Percentiles rank a stretch among this genome's conserved stretches.
These are phyloP conservation scores for Citrus maxima DNA, from an alignment of 345 rosid genomes.

Conservation along the genomic window DNA sequence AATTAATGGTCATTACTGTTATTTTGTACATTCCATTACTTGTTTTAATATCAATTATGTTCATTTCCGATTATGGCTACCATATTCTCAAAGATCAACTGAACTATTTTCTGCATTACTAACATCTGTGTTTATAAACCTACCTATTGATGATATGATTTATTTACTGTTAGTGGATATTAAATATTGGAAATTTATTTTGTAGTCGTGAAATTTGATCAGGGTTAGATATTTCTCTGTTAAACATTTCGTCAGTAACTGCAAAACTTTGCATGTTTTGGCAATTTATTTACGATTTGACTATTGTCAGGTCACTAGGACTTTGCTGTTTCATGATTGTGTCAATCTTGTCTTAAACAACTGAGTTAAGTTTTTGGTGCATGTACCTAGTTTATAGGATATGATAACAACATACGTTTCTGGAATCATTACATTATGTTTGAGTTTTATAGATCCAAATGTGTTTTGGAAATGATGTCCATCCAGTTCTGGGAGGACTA, in stretches of 20 bases:
- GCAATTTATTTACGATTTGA: background rate
- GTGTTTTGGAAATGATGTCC: background rate
- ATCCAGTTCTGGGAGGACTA: background rate
- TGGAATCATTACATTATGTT: background rate
- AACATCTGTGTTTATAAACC: background rate
- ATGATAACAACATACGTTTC: background rate
- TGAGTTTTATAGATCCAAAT: background rate
- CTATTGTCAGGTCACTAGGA: background rate
- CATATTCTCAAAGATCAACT: background rate
- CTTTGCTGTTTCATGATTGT: background rate
- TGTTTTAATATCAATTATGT: background rate
- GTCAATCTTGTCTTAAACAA: background rate
- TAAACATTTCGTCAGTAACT: background rate
- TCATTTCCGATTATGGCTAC: background rate
- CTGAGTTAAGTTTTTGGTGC: background rate
- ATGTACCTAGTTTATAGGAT: background rate
- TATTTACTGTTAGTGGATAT: background rate
- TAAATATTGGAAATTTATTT: background rate
- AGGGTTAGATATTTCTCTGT: background rate
- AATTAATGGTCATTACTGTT: background rate
- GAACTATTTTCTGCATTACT: background rate
- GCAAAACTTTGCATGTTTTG: background rate
- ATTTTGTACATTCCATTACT: background rate
- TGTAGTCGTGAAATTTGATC: background rate
- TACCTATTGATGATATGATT: background rate